These are phyloP conservation scores for Tolypocladium ophioglossoides DNA, from an alignment of 2,329 filamentous ascomycete species.

Conservation along the genomic window DNA sequence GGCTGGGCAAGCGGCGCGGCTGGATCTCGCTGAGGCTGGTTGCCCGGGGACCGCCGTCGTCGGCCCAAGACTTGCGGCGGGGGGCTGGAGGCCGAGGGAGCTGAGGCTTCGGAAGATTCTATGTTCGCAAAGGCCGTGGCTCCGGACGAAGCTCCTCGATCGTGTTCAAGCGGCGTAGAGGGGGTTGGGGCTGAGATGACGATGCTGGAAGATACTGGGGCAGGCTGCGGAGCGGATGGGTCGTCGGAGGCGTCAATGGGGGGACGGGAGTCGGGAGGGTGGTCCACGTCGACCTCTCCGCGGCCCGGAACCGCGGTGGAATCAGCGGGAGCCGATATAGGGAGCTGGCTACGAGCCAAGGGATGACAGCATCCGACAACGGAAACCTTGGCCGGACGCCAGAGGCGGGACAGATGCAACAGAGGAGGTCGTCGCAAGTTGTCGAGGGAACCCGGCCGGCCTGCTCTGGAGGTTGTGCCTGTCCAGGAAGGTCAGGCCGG, in stretches of 20 bases:
- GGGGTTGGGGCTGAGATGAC: slow-evolving; percentile 29
- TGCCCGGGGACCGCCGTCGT: slow-evolving; percentile 37
- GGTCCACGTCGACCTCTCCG: slow-evolving; percentile 32
- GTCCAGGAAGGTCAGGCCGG: slow-evolving; percentile 1
- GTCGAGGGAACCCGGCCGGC: neutral
- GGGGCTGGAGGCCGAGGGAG: slow-evolving; percentile 13
- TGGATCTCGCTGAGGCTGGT: slow-evolving; percentile 23
- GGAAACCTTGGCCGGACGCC: slow-evolving; percentile 1
- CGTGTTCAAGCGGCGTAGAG: slow-evolving; percentile 11
- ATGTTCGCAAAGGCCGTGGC: slow-evolving; percentile 27
- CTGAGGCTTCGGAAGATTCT: slow-evolving; percentile 23
- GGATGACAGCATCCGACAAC: slow-evolving; percentile 7
- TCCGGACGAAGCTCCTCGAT: slow-evolving; percentile 13
- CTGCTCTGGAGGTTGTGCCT: slow-evolving; percentile 2
- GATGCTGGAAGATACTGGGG: slow-evolving; percentile 36
- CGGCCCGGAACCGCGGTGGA: slow-evolving; percentile 26
- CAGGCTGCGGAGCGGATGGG: slow-evolving; percentile 47
- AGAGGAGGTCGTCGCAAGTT: neutral
- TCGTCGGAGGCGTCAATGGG: slow-evolving; percentile 45
- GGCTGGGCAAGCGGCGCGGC: slow-evolving; percentile 11
- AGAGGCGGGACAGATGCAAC: slow-evolving; percentile 2
- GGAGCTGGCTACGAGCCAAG: slow-evolving; percentile 14
- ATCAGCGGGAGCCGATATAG: slow-evolving; percentile 5
- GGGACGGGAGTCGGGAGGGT: slow-evolving; percentile 21
- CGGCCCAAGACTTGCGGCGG: slow-evolving; percentile 38